Evolutionary conservation across 805 yeast species (phyloP), one percentile per base, ranked within the genome.

Genomic region (Myxozyma vanderwaltii): DNA sequence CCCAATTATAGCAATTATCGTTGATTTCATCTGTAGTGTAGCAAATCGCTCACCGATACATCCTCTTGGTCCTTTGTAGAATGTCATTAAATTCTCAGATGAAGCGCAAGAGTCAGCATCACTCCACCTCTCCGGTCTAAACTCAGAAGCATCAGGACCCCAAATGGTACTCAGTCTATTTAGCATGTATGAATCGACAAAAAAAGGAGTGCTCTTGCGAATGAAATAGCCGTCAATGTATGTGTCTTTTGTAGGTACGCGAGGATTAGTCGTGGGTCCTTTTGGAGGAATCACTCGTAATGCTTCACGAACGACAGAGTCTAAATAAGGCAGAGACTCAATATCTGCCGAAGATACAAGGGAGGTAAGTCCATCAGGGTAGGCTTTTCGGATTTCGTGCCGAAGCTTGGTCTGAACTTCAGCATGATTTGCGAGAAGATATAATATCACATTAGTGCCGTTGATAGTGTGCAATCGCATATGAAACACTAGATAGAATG

Each of bases 31-130:
- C 17, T 39, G 26, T 6, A 26, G 17, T 26, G 31, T 29, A 5
- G 50, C 50, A 12, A 46, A 29, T 46, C 26, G 33, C 24, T 46
- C 50, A 12, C 50, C 50, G 12, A 46, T 29, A 31, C 50, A 46
- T 31, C 50, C 39, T 1, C 23, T 13, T 4, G 50, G n/a, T 6
- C 50, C 50, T 19, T 31, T 46, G 38, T n/a, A 46, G 26, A 46
- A 46, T 6, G 50, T 46, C 39, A 46, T 31, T 13, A 31, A 8
- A 12, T 31, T 31, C 17, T 46, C 17, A 10, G 8, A 12, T 29
- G 33, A 29, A 6, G 15, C 26, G 39, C 26, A 23, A 31, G 50
- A 27, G 6, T 31, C 4, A 8, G 50, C 1, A 31, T 29, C 35
- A 3, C 15, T 27, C 50, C 50, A 46, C n/a, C 50, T 21, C 19